These are phyloP conservation scores for Cryptococcus deneoformans DNA, from an alignment of 1,284 basidiomycete species.

Conservation along the genomic window DNA sequence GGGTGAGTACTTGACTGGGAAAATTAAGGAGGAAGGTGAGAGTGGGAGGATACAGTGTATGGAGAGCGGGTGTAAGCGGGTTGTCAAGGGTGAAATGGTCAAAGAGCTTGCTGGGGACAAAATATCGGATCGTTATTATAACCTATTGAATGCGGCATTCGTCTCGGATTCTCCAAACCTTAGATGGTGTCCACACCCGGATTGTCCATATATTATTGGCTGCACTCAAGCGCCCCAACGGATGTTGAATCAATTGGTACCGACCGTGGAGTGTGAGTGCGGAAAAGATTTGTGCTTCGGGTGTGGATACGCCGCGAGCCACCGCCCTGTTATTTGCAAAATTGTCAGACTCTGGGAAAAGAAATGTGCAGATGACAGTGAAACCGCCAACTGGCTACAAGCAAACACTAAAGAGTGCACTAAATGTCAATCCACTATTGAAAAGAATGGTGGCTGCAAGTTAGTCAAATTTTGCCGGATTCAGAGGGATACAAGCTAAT, in stretches of 20 bases:
- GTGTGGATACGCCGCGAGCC: constrained; percentile 78
- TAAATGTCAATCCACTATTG: constrained; percentile 93
- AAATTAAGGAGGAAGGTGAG: constrained; percentile 89
- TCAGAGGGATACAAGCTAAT: background rate
- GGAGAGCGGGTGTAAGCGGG: constrained; percentile 79
- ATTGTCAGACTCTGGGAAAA: constrained; percentile 92
- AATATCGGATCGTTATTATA: constrained; percentile 63
- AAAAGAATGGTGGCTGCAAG: constrained; percentile 99
- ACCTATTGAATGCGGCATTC: constrained; percentile 84
- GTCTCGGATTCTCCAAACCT: constrained; percentile 80
- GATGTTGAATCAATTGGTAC: constrained; percentile 75
- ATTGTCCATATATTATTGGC: constrained; percentile 78
- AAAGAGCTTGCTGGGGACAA: constrained; percentile 46
- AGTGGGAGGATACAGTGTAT: constrained; percentile 81
- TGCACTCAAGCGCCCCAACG: constrained; percentile 75
- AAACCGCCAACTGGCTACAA: constrained; percentile 99
- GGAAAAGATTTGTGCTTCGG: constrained; percentile 86
- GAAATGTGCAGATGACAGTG: constrained; percentile 96
- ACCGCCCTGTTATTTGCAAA: constrained; percentile 84
- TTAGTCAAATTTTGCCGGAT: constrained; percentile 52
- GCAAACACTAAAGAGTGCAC: constrained; percentile 98
- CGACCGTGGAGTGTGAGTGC: constrained; percentile 77
- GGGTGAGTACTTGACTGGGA: constrained; percentile 75
- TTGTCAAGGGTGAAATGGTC: constrained; percentile 59
- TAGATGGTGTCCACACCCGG: constrained; percentile 82